phyloP scores from a whole-genome alignment of 2,329 filamentous ascomycete genomes.

The Aspergillus luchuensis region DNA sequence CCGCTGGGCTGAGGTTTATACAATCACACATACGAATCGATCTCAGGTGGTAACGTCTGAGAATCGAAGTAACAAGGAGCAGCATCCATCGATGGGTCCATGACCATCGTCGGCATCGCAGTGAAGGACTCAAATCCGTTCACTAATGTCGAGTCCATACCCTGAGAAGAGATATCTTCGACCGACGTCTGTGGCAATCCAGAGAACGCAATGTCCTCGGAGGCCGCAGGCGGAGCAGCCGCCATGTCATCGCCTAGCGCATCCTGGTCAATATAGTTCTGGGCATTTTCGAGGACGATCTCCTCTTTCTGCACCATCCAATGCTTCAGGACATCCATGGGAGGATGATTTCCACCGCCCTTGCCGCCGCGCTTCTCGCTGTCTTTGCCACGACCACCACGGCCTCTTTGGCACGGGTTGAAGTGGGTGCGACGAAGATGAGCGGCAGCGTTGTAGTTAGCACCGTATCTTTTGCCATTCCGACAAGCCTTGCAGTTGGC shows the following conservation, averaged over 20 bases:
- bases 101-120: constrained; percentile 29
- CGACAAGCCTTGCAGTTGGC: constrained; percentile 81
- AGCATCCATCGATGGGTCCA: constrained; percentile 36
- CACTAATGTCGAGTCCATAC: constrained; percentile 31
- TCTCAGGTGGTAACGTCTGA: constrained; percentile 36
- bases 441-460: constrained; percentile 92
- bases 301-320: constrained; percentile 64
- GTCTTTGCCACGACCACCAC: constrained; percentile 59
- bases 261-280: constrained; percentile 29
- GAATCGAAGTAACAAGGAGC: constrained; percentile 35
- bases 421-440: constrained; percentile 89
- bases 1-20: constrained; percentile 9
- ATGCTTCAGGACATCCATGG: constrained; percentile 62
- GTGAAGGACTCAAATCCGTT: constrained; percentile 35
- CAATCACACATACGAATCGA: constrained; percentile 42
- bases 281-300: constrained; percentile 41
- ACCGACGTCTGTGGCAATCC: constrained; percentile 19
- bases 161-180: constrained; percentile 24
- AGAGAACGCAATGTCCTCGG: constrained; percentile 19
- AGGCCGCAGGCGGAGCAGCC: constrained; percentile 7
- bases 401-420: constrained; percentile 62
- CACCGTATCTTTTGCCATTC: constrained; percentile 76
- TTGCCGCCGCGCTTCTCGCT: constrained; percentile 63
- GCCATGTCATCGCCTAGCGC: constrained; percentile 24
- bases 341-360: constrained; percentile 62